These are phyloP conservation scores for Trichoderma atrobrunneum DNA, from an alignment of 2,329 filamentous ascomycete genomes.

Conservation along the genomic window DNA sequence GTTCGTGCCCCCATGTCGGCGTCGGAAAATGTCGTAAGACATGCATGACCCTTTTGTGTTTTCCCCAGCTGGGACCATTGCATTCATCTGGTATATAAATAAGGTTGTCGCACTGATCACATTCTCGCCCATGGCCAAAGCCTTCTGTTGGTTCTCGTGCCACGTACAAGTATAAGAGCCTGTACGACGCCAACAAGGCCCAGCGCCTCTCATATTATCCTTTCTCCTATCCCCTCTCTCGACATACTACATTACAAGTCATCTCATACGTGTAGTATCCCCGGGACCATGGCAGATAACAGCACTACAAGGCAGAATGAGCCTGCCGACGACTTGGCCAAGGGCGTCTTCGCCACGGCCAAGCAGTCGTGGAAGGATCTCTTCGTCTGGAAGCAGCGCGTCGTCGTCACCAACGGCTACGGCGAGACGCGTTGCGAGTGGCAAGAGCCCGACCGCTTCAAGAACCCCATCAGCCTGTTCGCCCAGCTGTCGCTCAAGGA, in stretches of 20 bases:
- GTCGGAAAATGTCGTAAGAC: conserved; percentile 19
- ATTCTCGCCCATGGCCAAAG: background rate
- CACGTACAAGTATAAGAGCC: background rate
- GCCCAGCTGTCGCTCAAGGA: conserved; percentile 58
- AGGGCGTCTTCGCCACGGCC: conserved; percentile 61
- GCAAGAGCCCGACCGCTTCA: conserved; percentile 62
- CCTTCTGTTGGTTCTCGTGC: background rate
- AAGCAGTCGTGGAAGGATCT: conserved; percentile 63
- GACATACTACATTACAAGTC: background rate
- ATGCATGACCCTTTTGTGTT: background rate
- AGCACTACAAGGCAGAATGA: conserved; percentile 33
- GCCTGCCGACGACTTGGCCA: conserved; percentile 64
- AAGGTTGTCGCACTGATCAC: conserved; percentile 3
- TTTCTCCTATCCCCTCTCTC: background rate
- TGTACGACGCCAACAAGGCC: background rate
- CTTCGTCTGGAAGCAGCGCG: conserved; percentile 72
- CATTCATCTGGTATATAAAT: background rate
- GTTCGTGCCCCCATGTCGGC: background rate
- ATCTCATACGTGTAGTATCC: background rate
- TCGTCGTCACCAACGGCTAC: conserved; percentile 61
- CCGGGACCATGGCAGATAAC: background rate
- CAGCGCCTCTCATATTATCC: background rate
- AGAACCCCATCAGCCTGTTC: conserved; percentile 69
- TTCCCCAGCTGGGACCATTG: background rate
- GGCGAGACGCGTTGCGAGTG: conserved; percentile 67